Conservation (phyloP, 2,329 filamentous ascomycete species). For the Penicillium italicum region DNA sequence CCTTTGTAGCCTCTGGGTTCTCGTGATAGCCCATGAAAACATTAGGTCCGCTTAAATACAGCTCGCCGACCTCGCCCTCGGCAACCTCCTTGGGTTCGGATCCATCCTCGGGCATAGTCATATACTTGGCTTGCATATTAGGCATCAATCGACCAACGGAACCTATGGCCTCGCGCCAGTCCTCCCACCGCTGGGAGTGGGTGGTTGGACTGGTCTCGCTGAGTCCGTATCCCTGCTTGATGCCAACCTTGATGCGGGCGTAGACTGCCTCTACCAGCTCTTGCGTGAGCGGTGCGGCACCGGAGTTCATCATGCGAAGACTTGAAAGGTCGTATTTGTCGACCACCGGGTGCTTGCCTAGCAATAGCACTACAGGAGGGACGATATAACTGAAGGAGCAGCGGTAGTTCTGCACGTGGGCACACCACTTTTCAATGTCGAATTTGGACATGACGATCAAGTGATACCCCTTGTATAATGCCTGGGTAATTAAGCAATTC, state of each 20-base stretch:
- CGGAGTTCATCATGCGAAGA: constrained; percentile 80
- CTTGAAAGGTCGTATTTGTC: constrained; percentile 75
- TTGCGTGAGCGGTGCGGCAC: constrained; percentile 76
- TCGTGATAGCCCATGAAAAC: constrained; percentile 61
- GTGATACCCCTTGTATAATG: constrained; percentile 62
- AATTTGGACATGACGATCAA: constrained; percentile 74
- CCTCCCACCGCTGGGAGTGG: constrained; percentile 67
- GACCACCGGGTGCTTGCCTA: constrained; percentile 75
- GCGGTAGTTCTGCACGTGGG: constrained; percentile 67
- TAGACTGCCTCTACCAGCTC: constrained; percentile 77
- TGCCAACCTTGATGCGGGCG: constrained; percentile 67
- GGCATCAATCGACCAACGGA: constrained; percentile 74
- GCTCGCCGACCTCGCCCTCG: constrained; percentile 63
- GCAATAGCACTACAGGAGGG: constrained; percentile 74
- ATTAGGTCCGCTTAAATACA: constrained; percentile 63
- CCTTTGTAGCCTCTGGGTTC: constrained; percentile 55
- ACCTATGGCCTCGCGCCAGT: constrained; percentile 74
- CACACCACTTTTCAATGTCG: constrained; percentile 74
- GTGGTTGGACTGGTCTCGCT: constrained; percentile 81
- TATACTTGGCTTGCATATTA: constrained; percentile 77
- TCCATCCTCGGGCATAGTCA: constrained; percentile 55
- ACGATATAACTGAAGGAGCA: constrained; percentile 80
- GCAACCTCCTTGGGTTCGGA: constrained; percentile 54
- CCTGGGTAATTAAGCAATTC: constrained; percentile 67
- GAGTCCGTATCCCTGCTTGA: constrained; percentile 92